A percentile compares a stretch with the other conserved stretches of the same genome.
These are phyloP conservation scores for Rachicladosporium sp. DNA, from an alignment of 2,329 filamentous ascomycete species.

Conservation along the genomic window DNA sequence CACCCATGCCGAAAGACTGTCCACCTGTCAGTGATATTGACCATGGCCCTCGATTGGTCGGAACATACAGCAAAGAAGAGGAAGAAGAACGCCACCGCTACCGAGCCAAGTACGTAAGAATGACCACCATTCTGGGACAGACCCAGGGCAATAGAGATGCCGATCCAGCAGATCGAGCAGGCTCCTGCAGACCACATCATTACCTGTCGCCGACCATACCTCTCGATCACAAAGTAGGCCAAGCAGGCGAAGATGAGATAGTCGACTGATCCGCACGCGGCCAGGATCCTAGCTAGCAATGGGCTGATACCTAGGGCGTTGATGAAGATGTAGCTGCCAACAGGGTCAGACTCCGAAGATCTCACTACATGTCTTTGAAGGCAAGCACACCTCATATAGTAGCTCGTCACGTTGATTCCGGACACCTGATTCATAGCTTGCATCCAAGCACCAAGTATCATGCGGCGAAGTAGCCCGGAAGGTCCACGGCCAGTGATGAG, in stretches of 20 bases:
- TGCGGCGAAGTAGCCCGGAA: conserved; percentile 1
- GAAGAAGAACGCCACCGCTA: conserved; percentile 35
- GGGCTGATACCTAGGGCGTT: conserved; percentile 38
- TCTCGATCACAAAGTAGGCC: conserved; percentile 36
- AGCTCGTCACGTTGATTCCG: no score
- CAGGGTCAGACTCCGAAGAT: no score
- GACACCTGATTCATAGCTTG: conserved; percentile 17
- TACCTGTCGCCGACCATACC: conserved; percentile 35
- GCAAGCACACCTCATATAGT: no score
- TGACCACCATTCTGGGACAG: conserved; percentile 30
- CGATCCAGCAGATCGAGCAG: conserved; percentile 37
- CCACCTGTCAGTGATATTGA: no score
- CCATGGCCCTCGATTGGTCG: no score
- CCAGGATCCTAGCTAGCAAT: conserved; percentile 35
- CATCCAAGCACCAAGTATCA: conserved; percentile 18
- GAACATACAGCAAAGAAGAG: conserved; percentile 22
- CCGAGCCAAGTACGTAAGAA: conserved; percentile 33
- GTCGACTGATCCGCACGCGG: conserved; percentile 39
- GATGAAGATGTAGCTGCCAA: conserved; percentile 38
- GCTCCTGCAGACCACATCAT: conserved; percentile 39
- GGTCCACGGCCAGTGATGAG: conserved; percentile 23
- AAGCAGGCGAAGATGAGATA: conserved; percentile 38
- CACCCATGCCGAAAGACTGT: conserved; percentile 25
- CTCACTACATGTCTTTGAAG: no score
- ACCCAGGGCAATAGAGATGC: conserved; percentile 35